Base-by-base conservation (phyloP, 371 early-diverging fungal species). In the Mucor velutinosus region DNA sequence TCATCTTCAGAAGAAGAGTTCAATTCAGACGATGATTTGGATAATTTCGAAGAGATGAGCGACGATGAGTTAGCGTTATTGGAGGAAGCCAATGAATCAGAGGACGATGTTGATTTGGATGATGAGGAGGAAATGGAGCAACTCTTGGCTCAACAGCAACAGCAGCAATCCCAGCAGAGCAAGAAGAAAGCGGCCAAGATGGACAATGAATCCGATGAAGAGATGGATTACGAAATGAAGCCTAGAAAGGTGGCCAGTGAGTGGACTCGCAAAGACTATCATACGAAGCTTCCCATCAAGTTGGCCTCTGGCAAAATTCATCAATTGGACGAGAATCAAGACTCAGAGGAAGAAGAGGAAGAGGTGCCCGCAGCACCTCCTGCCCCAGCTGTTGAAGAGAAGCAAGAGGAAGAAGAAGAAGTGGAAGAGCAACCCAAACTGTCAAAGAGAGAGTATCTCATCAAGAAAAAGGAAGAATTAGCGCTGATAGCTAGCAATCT, bases 401-500 rank as follows among this genome's bases (percentile, higher is more conserved):
- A 45, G 30, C 43, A 66, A 15, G 70, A 72, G 11, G 76, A 71
- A 2, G 76, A 70, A 4, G 74, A 72, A 39, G 63, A 66, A 14
- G 33, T 33, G 7, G 69, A 71, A 15, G 65, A 45, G 11, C 60
- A 68, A 41, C 69, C 65, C 0, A 71, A 65, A 43, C 33, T 81
- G 3, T 65, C 80, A 30, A 85, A 85, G 57, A 86, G 90, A 71
- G 73, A 87, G 56, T 79, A 86, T 37, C 64, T 90, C 41, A 67
- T 89, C n/a, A 69, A 77, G 39, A 91, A 87, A 71, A 91, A 94
- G 71, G 95, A 93, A 79, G 79, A 89, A 69, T 78, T 97, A 62
- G 96, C 96, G 2, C 69, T 75, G 10, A 71, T 91, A 33, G 94
- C 97, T 7, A 83, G 93, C 32, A 63, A 70, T 5, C 80, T 96